Evolutionary conservation across 176 grass and related monocot genomes (phyloP).

Genomic region (Zoysia pacifica): DNA sequence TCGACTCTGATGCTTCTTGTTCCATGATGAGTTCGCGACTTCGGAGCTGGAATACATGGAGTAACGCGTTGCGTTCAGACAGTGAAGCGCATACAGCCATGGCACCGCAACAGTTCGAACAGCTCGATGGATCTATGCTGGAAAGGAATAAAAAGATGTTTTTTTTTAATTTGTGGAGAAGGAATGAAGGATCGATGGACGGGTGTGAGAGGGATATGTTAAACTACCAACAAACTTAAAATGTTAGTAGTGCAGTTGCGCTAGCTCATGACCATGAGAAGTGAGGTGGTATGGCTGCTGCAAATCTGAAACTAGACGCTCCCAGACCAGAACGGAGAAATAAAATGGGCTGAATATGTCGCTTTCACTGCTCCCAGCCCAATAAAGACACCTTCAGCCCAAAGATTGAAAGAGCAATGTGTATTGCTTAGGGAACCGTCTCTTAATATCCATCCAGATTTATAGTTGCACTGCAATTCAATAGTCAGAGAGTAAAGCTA

Average conservation of each 20-base stretch:
- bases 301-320: background rate
- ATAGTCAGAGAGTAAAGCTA: too few species aligned
- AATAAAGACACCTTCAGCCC: background rate
- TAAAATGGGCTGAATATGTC: background rate
- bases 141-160: background rate
- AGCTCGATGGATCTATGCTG: background rate
- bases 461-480: too few species aligned
- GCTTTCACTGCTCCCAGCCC: background rate
- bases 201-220: background rate
- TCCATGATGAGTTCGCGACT: background rate
- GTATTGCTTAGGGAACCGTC: too few species aligned
- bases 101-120: background rate
- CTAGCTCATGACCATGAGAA: background rate
- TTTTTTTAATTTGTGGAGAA: background rate
- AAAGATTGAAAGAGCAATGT: too few species aligned
- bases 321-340: background rate
- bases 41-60: background rate
- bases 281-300: background rate
- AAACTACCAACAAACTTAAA: background rate
- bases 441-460: too few species aligned
- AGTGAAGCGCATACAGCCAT: background rate
- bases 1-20: background rate
- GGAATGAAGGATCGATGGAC: background rate
- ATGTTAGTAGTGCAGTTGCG: background rate
- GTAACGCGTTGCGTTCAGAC: conserved; percentile 5